phyloP scores from a whole-genome alignment of 1,284 basidiomycete species.

The Naganishia liquefaciens region DNA sequence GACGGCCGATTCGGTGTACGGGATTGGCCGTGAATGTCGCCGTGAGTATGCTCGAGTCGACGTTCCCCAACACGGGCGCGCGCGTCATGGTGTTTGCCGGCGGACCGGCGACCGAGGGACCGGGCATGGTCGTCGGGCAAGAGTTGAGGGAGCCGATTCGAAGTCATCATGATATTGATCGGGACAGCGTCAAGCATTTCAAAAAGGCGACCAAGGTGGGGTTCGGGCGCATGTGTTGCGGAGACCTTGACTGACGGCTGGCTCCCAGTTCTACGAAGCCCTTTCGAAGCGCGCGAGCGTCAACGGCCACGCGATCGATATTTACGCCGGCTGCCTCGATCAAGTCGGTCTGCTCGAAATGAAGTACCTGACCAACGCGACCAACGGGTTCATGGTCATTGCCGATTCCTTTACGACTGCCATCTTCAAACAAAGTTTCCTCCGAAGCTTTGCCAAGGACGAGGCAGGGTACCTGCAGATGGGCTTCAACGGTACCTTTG shows the following conservation, averaged over 20 bases:
- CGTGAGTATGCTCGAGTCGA: constrained; percentile 90
- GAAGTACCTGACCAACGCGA: constrained; percentile 92
- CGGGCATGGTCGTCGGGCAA: constrained; percentile 92
- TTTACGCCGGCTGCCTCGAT: constrained; percentile 96
- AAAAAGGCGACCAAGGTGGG: constrained; percentile 91
- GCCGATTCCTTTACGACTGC: constrained; percentile 98
- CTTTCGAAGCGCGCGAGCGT: constrained; percentile 90
- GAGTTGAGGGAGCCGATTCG: constrained; percentile 97
- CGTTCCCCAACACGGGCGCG: constrained; percentile 93
- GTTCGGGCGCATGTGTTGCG: background rate
- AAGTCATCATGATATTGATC: constrained; percentile 98
- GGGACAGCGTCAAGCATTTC: constrained; percentile 95
- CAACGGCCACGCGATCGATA: constrained; percentile 92
- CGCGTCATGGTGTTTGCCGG: constrained; percentile 96
- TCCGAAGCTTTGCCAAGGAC: constrained; percentile 91
- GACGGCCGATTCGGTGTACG: constrained; percentile 91
- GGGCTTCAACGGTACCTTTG: constrained; percentile 99
- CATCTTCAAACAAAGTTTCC: constrained; percentile 98
- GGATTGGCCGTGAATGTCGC: constrained; percentile 94
- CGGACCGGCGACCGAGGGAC: constrained; percentile 95
- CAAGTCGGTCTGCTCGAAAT: constrained; percentile 98
- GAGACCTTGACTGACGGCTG: constrained; percentile 11
- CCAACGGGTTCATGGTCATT: constrained; percentile 93
- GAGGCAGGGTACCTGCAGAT: constrained; percentile 89
- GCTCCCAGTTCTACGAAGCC: constrained; percentile 82